Base-by-base conservation (phyloP, 2,329 filamentous ascomycete species). In the Cytospora chrysosperma region DNA sequence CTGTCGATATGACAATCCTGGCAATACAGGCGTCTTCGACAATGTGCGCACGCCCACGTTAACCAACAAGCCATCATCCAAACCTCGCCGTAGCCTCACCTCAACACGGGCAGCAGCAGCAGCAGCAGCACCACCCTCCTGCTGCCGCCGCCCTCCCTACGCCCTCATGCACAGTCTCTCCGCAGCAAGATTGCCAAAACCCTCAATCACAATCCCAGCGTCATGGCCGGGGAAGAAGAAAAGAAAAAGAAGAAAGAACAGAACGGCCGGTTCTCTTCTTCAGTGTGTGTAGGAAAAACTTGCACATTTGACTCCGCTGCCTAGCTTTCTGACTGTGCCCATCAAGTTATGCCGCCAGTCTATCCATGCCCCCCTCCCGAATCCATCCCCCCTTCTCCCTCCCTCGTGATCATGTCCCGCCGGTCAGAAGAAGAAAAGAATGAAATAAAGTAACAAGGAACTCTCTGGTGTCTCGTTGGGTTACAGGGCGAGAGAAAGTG, bases 341-440 rank as follows among this genome's bases (percentile, higher is more conserved):
- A 9, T n/a, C 59, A 30, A 30, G 9, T 30, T 5, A 5, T 30
- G 37, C 59, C 55, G 59, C 59, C 55, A 50, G 59, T 61, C 59
- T 61, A 61, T 61, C 59, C 59, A 55, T 61, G 34, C 43, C 15
- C 51, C 26, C 15, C 51, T n/a, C 54, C 59, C 51, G 3, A 34
- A 30, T n/a, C n/a, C n/a, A 30, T 30, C 4, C 19, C 50, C 50
- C 15, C 50, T 51, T 21, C 37, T 10, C 28, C 27, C 37, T 10
- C 28, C 17, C 34, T 55, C 59, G 28, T 61, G 37, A 55, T 37
- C 52, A 53, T 55, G 51, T 55, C 43, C 43, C 40, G 51, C 40
- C 10, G 5, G 12, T 13, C 30, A 61, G 32, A 55, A 27, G 47
- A n/a, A 30, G 21, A 9, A 19, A 1, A 9, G 26, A 10, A 40